Evolutionary conservation across 306 rosid genomes (phyloP), one percentile per base, ranked within the genome.

Genomic region (Begonia fuchsioides): DNA sequence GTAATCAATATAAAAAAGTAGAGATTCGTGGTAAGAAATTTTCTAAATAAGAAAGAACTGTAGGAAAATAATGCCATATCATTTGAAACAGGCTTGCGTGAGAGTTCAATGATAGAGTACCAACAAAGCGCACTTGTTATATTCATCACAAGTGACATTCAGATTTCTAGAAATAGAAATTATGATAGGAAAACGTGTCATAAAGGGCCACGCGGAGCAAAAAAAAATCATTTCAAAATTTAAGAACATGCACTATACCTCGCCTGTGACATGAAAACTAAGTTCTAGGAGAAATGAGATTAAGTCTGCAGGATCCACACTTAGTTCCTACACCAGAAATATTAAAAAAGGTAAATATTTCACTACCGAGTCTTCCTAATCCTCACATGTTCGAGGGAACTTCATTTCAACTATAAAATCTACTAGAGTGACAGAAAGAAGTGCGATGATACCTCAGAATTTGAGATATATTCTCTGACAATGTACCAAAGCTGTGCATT

Each of bases 401-500:
- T 26, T 26, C 35, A 26, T 26, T 26, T 26, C 5, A 26, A 26
- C 7, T 6, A 26, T 26, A 26, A 26, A 26, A 26, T 26, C 35
- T 26, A 6, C 35, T 26, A 26, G 35, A 26, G 3, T 26, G 35
- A 26, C 35, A 2, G 35, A 26, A 26, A 26, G 8, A 0, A 26
- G 35, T 26, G 35, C 7, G 35, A 26, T 26, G 35, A 26, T 70
- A 90, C 98, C 95, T 90, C 95, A 2, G 98, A 76, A 71, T 82
- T 90, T 58, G 94, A 72, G 60, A 90, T 90, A 58, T 90, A 90
- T 61, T 90, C 98, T 69, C 94, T 81, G 68, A 90, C 84, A 74
- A 85, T 81, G 67, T 84, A 85, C 98, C 98, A 85, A 54, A 90
- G 92, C 55, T 90, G 98, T 38, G 95, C 98, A 63, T 79, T 90